A percentile compares a stretch with the other conserved stretches of the same genome.
phyloP scores from a whole-genome alignment of 257 asterid species.

The Henckelia pumila region DNA sequence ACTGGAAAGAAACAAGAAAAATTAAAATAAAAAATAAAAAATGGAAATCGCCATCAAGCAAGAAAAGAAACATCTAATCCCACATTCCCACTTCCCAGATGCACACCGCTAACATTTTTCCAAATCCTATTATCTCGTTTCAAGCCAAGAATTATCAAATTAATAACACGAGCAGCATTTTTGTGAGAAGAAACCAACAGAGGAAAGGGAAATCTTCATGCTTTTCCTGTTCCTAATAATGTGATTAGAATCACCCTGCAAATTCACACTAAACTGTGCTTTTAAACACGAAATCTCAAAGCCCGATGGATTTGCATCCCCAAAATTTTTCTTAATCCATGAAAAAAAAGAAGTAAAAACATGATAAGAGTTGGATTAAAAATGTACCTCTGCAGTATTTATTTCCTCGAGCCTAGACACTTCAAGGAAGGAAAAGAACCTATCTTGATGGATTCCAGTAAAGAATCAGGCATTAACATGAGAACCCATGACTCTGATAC shows the following conservation, averaged over 20 bases:
- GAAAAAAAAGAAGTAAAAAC: conserved; percentile 8
- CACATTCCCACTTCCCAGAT: conserved; percentile 23
- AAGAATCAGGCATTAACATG: conserved; percentile 32
- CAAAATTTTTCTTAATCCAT: conserved; percentile 1
- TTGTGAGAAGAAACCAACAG: conserved; percentile 21
- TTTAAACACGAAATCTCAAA: conserved; percentile 12
- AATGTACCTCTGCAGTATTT: conserved; percentile 26
- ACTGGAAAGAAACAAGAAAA: conserved; percentile 2
- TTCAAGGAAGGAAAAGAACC: conserved; percentile 29
- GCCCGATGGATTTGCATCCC: conserved; percentile 2
- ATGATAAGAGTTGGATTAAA: conserved; percentile 18
- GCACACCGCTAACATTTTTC: conserved; percentile 3
- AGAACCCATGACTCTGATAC: conserved; percentile 33
- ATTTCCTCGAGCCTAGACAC: conserved; percentile 34
- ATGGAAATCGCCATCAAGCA: neutral
- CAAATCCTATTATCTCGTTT: neutral
- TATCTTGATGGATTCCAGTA: conserved; percentile 56
- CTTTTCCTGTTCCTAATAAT: neutral
- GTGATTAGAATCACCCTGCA: conserved; percentile 2
- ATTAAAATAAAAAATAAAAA: neutral
- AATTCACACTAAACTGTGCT: conserved; percentile 2
- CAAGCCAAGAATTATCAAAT: conserved; percentile 13
- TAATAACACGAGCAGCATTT: conserved; percentile 13
- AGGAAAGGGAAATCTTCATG: conserved; percentile 2
- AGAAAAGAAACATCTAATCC: conserved; percentile 14